phyloP scores from a whole-genome alignment of 345 rosid genomes.

The Lepidium didymum region DNA sequence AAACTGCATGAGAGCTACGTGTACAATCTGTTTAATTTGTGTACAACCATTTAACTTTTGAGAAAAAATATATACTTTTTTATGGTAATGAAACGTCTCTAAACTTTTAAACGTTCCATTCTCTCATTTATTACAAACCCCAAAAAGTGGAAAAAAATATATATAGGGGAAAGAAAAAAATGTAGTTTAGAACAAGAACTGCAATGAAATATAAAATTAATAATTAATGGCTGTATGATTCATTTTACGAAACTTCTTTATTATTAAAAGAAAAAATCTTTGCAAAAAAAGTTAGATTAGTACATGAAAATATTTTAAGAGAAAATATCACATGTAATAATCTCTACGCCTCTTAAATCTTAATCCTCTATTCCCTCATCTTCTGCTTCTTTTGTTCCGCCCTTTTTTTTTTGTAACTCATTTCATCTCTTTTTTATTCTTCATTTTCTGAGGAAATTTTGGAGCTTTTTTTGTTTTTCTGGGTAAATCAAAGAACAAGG shows the following conservation, averaged over 20 bases:
- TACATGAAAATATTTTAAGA: background rate
- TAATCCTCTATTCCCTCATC: conserved; percentile 19
- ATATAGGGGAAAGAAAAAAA: background rate
- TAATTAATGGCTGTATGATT: conserved; percentile 10
- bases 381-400: background rate
- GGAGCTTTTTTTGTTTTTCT: background rate
- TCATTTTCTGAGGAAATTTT: background rate
- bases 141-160: background rate
- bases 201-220: background rate
- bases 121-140: conserved; percentile 22
- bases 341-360: conserved; percentile 18
- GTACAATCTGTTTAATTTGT: background rate
- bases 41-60: background rate
- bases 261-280: background rate
- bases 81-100: background rate
- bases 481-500: background rate
- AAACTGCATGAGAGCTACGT: conserved; percentile 27
- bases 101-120: conserved; percentile 2
- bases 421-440: conserved; percentile 13
- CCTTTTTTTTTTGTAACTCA: background rate
- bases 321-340: conserved; percentile 10
- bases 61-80: background rate
- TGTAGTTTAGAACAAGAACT: background rate
- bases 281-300: background rate
- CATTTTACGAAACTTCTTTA: conserved; percentile 13